A percentile compares a stretch with the other conserved stretches of the same genome.
Evolutionary conservation across 352 stramenopile genomes (phyloP).

Genomic region (Thalassiosira ordinaria): DNA sequence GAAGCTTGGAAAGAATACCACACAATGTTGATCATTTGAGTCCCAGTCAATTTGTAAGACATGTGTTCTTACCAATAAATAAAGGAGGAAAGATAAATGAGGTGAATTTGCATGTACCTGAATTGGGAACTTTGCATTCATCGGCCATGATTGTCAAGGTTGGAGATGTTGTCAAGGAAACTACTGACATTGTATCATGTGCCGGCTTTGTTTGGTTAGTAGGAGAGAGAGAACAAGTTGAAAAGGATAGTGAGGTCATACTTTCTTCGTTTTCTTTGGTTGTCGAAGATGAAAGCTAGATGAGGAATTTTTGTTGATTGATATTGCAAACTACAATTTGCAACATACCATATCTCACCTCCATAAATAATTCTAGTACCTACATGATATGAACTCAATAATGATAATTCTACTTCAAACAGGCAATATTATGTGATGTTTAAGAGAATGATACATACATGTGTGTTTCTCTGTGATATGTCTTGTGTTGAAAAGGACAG

Average conservation of each 20-base stretch:
- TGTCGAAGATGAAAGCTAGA: too few species aligned
- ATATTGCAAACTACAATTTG: too few species aligned
- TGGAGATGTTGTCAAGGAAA: constrained; percentile 24
- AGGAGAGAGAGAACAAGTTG: constrained; percentile 19
- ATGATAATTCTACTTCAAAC: too few species aligned
- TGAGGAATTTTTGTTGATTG: too few species aligned
- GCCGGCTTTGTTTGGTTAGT: constrained; percentile 41
- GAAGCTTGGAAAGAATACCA: background rate
- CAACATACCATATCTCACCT: too few species aligned
- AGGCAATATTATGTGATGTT: too few species aligned
- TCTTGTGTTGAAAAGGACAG: too few species aligned
- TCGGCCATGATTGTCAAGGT: constrained; percentile 23
- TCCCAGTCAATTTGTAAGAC: constrained; percentile 23
- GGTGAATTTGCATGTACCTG: background rate
- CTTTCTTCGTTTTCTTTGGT: constrained; percentile 19
- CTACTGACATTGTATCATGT: constrained; percentile 32
- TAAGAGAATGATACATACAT: background rate
- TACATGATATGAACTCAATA: too few species aligned
- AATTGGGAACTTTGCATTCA: constrained; percentile 22
- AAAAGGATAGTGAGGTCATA: constrained; percentile 19
- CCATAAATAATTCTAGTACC: too few species aligned
- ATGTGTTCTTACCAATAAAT: constrained; percentile 28
- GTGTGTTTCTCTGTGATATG: too few species aligned
- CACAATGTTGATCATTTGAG: background rate
- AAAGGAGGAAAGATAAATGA: constrained; percentile 13